Base-by-base conservation (phyloP, 129 eudicot species). In the Flaveria brownii region DNA sequence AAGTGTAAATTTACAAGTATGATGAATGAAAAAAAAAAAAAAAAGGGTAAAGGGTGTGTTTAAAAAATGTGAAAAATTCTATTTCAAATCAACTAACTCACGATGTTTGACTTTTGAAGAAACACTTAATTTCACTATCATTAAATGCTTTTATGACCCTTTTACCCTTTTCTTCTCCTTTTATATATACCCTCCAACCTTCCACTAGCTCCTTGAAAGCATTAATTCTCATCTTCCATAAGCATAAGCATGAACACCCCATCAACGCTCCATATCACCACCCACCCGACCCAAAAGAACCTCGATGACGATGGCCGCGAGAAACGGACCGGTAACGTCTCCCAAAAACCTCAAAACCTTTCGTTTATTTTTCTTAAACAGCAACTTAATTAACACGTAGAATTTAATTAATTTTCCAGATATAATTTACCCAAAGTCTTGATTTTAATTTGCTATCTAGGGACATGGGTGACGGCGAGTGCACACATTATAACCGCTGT, bases 401-500 rank as follows among this genome's bases (percentile, higher is more conserved):
- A 36, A 36, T 36, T 36, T 20, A 20, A 20, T 36, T 20, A 20
- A 20, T 20, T 36, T 36, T 36, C 41, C 8, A 36, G 41, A 36
- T 36, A 36, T 36, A 36, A 36, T 36, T 36, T 36, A 5, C 41
- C 41, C 41, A 5, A 0, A 36, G 41, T 4, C 41, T 36, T 36
- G 41, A 36, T 36, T 36, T 36, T 36, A 36, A 36, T 36, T 36
- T 45, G 11, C 8, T 45, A 8, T 45, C 20, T n/a, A 92, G 98
- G 98, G 62, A 88, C 92, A 16, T 79, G 83, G 83, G 0, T 88
- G 33, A 87, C 96, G 10, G 98, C 98, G 13, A 90, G 97, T 64
- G 95, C 98, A 43, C 98, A 93, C 52, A 90, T 90, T 16, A 84
- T 93, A 55, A 93, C 98, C 4, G 98, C 98, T 20, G 97, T 93